These are phyloP conservation scores for Ganoderma lingzhi DNA, from an alignment of 1,284 basidiomycete species.

Conservation along the genomic window DNA sequence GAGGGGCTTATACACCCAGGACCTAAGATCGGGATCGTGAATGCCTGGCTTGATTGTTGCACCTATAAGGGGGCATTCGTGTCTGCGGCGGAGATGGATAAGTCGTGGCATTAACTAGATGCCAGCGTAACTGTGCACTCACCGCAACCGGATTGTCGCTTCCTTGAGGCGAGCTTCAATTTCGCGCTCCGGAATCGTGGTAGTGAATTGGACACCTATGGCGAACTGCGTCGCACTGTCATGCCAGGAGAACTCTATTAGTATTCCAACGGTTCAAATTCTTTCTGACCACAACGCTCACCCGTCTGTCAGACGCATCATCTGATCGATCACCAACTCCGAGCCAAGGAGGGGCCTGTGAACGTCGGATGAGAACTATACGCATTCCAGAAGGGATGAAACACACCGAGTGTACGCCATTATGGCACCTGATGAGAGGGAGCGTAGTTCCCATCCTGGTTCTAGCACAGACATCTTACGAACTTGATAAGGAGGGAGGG, in stretches of 20 bases:
- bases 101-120: not conserved
- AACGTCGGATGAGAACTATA: not conserved
- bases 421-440: not conserved
- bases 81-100: not conserved
- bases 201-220: slow-evolving; percentile 1
- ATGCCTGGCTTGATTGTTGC: slow-evolving; percentile 4
- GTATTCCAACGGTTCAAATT: not conserved
- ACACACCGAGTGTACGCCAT: not conserved
- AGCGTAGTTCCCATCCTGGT: not conserved
- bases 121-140: not conserved
- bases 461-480: not conserved
- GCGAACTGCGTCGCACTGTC: slow-evolving; percentile 3
- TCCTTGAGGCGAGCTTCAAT: not conserved
- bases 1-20: slow-evolving; percentile 7
- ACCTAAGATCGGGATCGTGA: slow-evolving; percentile 9
- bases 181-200: not conserved
- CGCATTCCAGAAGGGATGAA: not conserved
- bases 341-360: slow-evolving; percentile 1
- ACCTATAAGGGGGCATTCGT: slow-evolving; percentile 4
- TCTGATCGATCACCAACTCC: not conserved
- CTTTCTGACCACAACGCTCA: not conserved
- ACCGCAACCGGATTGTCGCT: not conserved
- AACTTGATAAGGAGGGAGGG: not conserved
- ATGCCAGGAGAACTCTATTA: not conserved
- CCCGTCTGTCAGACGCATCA: not conserved